Percentiles rank a stretch among this genome's conserved stretches.
These are phyloP conservation scores for Leptodontidium sp. DNA, from an alignment of 2,329 filamentous ascomycete species.

Conservation along the genomic window DNA sequence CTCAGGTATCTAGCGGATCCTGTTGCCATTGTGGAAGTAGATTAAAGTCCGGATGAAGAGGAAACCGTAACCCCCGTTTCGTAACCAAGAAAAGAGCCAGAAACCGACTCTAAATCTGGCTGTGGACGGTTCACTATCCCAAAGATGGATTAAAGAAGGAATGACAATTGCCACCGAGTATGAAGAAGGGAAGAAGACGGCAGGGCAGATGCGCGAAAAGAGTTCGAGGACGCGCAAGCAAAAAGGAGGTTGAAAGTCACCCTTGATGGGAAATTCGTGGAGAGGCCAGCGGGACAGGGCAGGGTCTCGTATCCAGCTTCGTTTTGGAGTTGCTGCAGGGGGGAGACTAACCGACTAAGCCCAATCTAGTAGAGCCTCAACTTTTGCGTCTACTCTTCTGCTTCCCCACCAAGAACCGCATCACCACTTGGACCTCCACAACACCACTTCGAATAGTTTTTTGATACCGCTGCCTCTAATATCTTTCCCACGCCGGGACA, in stretches of 20 bases:
- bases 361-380: conserved; percentile 17
- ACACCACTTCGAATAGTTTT: background rate
- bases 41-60: conserved; percentile 26
- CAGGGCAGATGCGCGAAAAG: conserved; percentile 9
- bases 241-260: conserved; percentile 24
- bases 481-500: conserved; percentile 4
- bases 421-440: conserved; percentile 16
- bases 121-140: conserved; percentile 20
- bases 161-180: conserved; percentile 14
- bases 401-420: conserved; percentile 11
- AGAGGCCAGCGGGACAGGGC: conserved; percentile 6
- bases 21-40: conserved; percentile 43
- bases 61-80: conserved; percentile 16
- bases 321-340: background rate
- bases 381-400: conserved; percentile 2
- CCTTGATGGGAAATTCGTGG: background rate
- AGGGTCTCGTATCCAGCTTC: background rate
- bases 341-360: background rate
- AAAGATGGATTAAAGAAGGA: conserved; percentile 26
- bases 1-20: conserved; percentile 70
- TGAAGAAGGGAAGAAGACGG: conserved; percentile 16
- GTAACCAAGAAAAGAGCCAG: conserved; percentile 28
- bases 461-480: background rate
- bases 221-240: conserved; percentile 24
- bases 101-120: conserved; percentile 17